Evolutionary conservation across 768 basidiomycete genomes (phyloP), one percentile per base, ranked within the genome.

Genomic region (Auriscalpium orientale): DNA sequence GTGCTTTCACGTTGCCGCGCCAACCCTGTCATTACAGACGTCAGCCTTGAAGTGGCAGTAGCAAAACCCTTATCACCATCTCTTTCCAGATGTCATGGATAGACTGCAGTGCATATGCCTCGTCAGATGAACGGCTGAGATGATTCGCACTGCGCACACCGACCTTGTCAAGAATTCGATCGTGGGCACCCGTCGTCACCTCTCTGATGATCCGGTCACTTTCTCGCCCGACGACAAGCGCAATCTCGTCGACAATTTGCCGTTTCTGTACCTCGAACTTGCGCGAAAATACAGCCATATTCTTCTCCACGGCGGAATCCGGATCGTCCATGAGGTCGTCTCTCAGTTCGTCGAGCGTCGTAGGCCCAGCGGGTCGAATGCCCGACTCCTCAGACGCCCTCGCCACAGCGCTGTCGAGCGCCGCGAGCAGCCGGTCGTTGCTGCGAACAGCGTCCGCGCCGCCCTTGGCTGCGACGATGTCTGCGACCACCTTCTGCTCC

Each of bases 171-270:
- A 49, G 58, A 37, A 70, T 65, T 8, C 64, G 54, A 15, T 63
- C 61, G 43, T 68, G 66, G 1, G 69, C 62, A 0, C 67, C 67
- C 10, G 55, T 54, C 15, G 53, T 58, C 12, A 69, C 47, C 20
- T 59, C 58, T 9, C 46, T 50, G 15, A 66, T 51, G 8, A 54
- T 49, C 1, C 62, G 57, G 9, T 58, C 56, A 7, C 57, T 45
- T 46, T 64, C 65, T 2, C 56, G 58, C 11, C 52, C 34, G n/a
- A 66, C 49, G 47, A 65, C 53, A 46, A 43, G 37, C 46, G 64
- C 46, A 47, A 60, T n/a, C 28, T 50, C 53, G 15, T 55, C 49
- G n/a, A 63, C 18, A 9, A 60, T 54, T 33, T 56, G 59, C 36
- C 44, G 53, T 49, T 55, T 59, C 55, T 54, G 59, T 16, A 60